These are phyloP conservation scores for Globisporangium radiosum DNA, from an alignment of 352 stramenopile genomes.

Conservation along the genomic window DNA sequence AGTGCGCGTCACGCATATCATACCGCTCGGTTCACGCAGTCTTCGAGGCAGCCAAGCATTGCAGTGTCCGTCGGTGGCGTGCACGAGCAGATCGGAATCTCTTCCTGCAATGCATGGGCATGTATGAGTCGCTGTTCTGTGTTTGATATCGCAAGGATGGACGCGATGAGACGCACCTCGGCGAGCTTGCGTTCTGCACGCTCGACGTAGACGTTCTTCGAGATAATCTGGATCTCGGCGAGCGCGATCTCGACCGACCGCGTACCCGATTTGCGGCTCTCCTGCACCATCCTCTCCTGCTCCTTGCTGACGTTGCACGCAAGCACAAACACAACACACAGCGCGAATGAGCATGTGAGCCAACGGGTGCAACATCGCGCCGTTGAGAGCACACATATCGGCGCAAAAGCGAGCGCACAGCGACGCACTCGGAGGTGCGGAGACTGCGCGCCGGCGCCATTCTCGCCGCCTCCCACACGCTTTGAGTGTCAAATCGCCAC, in stretches of 20 bases:
- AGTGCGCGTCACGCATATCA: background rate
- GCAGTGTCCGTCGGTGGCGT: slow-evolving; percentile 21
- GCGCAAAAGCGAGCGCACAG: background rate
- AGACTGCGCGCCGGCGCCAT: slow-evolving; percentile 3
- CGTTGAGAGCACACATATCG: too few species aligned
- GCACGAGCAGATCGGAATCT: slow-evolving; percentile 61
- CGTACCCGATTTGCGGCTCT: slow-evolving; percentile 59
- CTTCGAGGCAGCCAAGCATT: slow-evolving; percentile 51
- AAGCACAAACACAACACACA: too few species aligned
- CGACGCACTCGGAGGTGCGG: slow-evolving; percentile 6
- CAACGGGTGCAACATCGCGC: too few species aligned
- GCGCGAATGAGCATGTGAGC: too few species aligned
- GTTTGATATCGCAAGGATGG: too few species aligned
- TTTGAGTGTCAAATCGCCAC: background rate
- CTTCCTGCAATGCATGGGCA: slow-evolving; percentile 31
- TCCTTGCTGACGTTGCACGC: slow-evolving; percentile 17
- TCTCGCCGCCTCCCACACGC: background rate
- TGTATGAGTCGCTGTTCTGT: too few species aligned
- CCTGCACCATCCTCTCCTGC: slow-evolving; percentile 32
- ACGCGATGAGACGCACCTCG: slow-evolving; percentile 22
- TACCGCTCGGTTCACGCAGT: slow-evolving; percentile 73
- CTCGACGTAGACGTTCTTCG: slow-evolving; percentile 71
- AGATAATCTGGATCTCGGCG: slow-evolving; percentile 64
- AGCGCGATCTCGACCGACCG: slow-evolving; percentile 62
- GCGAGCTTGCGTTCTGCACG: slow-evolving; percentile 41